A percentile compares a stretch with the other conserved stretches of the same genome.
phyloP scores from a whole-genome alignment of 2,329 filamentous ascomycete species.

The Cryphonectria carpinicola region DNA sequence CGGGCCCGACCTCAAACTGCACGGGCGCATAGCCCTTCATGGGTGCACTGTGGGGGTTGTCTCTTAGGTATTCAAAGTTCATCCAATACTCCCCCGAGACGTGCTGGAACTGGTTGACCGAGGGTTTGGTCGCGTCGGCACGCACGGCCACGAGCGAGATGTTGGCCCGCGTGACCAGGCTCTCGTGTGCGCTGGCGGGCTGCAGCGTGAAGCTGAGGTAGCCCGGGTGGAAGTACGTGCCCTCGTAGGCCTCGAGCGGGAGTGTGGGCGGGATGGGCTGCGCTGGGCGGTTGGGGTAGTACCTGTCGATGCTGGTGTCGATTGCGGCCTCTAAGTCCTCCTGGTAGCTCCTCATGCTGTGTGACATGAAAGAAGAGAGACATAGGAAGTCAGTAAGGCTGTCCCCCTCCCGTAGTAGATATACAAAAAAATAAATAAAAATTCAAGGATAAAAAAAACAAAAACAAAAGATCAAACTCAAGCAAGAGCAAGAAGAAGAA shows the following conservation, averaged over 20 bases:
- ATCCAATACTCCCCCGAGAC: constrained; percentile 44
- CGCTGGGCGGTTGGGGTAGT: constrained; percentile 44
- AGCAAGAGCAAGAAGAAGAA: background rate
- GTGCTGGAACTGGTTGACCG: constrained; percentile 39
- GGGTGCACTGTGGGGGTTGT: constrained; percentile 34
- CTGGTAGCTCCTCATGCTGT: constrained; percentile 32
- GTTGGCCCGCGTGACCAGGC: background rate
- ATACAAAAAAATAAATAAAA: background rate
- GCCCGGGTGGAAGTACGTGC: constrained; percentile 49
- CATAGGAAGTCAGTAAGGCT: constrained; percentile 19
- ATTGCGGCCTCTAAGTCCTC: constrained; percentile 32
- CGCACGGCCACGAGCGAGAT: constrained; percentile 35
- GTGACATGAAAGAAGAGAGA: constrained; percentile 24
- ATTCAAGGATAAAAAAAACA: background rate
- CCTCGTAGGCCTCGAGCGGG: constrained; percentile 42
- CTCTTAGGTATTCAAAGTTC: constrained; percentile 34
- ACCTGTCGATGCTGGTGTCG: constrained; percentile 38
- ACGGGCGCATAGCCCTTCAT: constrained; percentile 37
- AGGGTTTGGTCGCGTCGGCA: constrained; percentile 39
- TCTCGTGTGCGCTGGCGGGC: constrained; percentile 12
- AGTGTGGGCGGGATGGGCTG: constrained; percentile 41
- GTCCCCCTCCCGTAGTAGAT: background rate
- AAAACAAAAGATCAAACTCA: constrained; percentile 29
- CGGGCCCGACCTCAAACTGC: constrained; percentile 38
- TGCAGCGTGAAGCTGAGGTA: constrained; percentile 43